phyloP scores from a whole-genome alignment of 2,329 filamentous ascomycete species.

The Talaromyces albobiverticillius region DNA sequence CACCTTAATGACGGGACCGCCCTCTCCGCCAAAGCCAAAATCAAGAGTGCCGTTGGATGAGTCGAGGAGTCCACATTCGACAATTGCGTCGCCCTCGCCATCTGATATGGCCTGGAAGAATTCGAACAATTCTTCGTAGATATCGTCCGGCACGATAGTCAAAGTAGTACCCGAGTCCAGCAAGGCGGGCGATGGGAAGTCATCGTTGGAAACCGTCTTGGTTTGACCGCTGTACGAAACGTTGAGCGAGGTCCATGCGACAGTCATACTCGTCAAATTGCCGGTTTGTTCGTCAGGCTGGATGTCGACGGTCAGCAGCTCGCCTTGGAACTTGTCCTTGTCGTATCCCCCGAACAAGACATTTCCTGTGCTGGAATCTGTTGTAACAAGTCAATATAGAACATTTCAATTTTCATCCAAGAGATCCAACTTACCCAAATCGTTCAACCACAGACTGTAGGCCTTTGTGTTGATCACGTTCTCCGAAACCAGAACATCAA shows the following conservation, averaged over 20 bases:
- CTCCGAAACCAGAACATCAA: slow-evolving; percentile 62
- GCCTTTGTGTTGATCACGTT: slow-evolving; percentile 50
- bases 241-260: slow-evolving; percentile 45
- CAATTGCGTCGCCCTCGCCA: slow-evolving; percentile 27
- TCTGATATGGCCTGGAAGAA: slow-evolving; percentile 21
- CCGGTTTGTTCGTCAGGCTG: slow-evolving; percentile 51
- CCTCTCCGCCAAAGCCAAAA: slow-evolving; percentile 53
- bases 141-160: slow-evolving; percentile 63
- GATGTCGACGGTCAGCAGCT: slow-evolving; percentile 61
- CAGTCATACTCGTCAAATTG: slow-evolving; percentile 42
- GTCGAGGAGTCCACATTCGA: slow-evolving; percentile 40
- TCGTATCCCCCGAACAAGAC: slow-evolving; percentile 82
- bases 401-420: background rate
- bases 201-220: slow-evolving; percentile 31
- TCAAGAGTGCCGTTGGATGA: slow-evolving; percentile 41
- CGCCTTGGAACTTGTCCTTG: slow-evolving; percentile 67
- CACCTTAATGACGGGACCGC: slow-evolving; percentile 22
- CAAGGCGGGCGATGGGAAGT: slow-evolving; percentile 51
- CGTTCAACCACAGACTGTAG: slow-evolving; percentile 38
- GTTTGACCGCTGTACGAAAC: slow-evolving; percentile 29
- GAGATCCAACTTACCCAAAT: slow-evolving; percentile 26
- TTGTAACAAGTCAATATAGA: background rate
- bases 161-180: slow-evolving; percentile 75
- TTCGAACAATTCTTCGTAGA: slow-evolving; percentile 56
- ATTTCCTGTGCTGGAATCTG: slow-evolving; percentile 61